Conservation (phyloP, 495 filamentous ascomycete species). For the Tetracladium setigerum region DNA sequence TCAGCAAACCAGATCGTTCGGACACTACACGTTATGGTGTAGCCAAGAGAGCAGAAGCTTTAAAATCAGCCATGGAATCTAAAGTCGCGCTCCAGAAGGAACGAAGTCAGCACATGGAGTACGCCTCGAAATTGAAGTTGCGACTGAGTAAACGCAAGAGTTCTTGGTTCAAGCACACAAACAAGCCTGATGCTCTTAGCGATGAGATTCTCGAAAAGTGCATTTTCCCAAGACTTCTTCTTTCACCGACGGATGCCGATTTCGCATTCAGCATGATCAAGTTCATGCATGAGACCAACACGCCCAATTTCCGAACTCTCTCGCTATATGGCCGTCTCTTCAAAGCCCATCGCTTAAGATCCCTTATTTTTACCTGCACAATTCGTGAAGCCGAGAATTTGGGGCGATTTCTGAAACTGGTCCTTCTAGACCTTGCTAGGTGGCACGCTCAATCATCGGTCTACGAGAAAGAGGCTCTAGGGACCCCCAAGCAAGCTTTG, state of each 20-base stretch:
- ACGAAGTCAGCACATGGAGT: constrained; percentile 55
- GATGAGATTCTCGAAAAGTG: constrained; percentile 80
- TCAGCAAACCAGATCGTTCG: constrained; percentile 57
- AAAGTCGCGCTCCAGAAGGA: constrained; percentile 61
- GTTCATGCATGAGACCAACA: constrained; percentile 72
- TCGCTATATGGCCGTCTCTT: constrained; percentile 80
- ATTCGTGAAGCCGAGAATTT: constrained; percentile 85
- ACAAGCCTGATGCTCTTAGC: constrained; percentile 59
- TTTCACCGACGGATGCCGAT: constrained; percentile 80
- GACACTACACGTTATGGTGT: constrained; percentile 58
- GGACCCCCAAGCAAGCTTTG: constrained; percentile 24
- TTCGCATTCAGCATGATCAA: constrained; percentile 80
- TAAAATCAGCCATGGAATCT: constrained; percentile 49
- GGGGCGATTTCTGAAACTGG: constrained; percentile 75
- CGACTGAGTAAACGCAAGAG: constrained; percentile 71
- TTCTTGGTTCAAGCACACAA: constrained; percentile 63
- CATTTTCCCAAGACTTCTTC: constrained; percentile 73
- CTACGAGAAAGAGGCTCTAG: constrained; percentile 74
- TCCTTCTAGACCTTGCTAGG: constrained; percentile 64
- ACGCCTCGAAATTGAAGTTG: constrained; percentile 52
- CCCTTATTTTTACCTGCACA: constrained; percentile 80
- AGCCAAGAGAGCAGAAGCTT: constrained; percentile 55
- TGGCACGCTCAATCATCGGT: constrained; percentile 75
- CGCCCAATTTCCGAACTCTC: constrained; percentile 81
- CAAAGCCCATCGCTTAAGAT: constrained; percentile 65